Base-by-base conservation (phyloP, 176 grass and related monocot species). In the Triticum urartu region DNA sequence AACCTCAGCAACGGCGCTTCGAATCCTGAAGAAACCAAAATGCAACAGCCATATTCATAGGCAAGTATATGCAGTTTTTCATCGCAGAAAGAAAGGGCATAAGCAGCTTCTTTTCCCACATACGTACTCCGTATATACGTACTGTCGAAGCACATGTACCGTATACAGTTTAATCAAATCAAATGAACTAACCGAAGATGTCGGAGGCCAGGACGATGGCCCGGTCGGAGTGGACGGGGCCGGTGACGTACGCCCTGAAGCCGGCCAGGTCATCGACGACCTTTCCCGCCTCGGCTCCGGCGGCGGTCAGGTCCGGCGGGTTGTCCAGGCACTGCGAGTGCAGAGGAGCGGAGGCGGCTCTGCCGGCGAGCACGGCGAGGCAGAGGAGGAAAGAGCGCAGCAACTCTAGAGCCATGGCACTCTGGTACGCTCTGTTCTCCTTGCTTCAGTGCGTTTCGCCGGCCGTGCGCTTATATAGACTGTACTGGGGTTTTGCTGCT, bases 1-100 rank as follows among this genome's bases (percentile, higher is more conserved):
- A 38, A 88, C 86, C 86, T 88, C 9, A 88, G 74, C 42, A 88
- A 26, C 4, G 86, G 86, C 30, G 73, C 86, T 68, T 88, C 79
- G 21, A 78, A 88, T 24, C 86, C 86, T 83, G 78, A 13, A 36
- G 22, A 66, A 75, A 75, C 22, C 21, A 11, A 42, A 63, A 39
- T 11, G 18, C n/a, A 43, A n/a, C 36, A 64, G 4, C 52, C 52
- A 56, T 56, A 56, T 56, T 20, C 2, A 56, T 56, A 56, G 14
- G 0, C 48, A 38, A 17, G 17, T 56, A 56, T 56, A 56, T 56
- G 52, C 52, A 56, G 13, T 5, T 50, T 50, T 15, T 50, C 48
- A 50, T 50, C 13, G 48, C 43, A 12, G 5, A 15, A 50, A 2
- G 47, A 5, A 30, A 30, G 28, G 45, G 11, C 14, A 48, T 14